Evolutionary conservation across 306 rosid species (phyloP).

Genomic region (Pyrus communis): DNA sequence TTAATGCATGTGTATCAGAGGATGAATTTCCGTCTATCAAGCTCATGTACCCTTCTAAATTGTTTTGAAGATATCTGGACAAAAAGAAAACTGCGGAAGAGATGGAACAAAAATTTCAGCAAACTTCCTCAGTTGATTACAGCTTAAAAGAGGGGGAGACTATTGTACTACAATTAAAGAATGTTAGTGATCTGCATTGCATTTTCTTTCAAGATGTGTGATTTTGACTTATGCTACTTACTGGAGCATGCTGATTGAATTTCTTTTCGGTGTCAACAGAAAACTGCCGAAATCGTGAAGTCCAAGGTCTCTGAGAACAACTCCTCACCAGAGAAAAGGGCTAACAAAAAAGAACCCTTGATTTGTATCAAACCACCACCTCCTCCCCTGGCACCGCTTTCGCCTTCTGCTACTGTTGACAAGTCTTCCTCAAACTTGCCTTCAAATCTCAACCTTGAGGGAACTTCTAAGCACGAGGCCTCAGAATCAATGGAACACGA

Average conservation of each 20-base stretch:
- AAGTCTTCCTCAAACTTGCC: slow-evolving; percentile 33
- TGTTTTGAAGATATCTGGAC: slow-evolving; percentile 58
- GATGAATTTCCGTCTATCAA: neutral
- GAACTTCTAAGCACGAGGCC: slow-evolving; percentile 26
- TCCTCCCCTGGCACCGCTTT: slow-evolving; percentile 70
- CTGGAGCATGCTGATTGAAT: neutral
- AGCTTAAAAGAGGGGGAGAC: slow-evolving; percentile 97
- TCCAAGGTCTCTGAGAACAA: slow-evolving; percentile 54
- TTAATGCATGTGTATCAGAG: neutral
- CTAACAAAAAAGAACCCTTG: slow-evolving; percentile 39
- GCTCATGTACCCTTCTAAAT: slow-evolving; percentile 13
- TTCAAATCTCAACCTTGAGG: slow-evolving; percentile 43
- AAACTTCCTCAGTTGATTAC: slow-evolving; percentile 72
- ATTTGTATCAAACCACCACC: slow-evolving; percentile 66
- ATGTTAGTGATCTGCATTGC: slow-evolving; percentile 34
- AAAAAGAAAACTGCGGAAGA: slow-evolving; percentile 96
- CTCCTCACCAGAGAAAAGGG: slow-evolving; percentile 46
- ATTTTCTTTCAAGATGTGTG: slow-evolving; percentile 7
- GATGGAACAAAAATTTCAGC: slow-evolving; percentile 92
- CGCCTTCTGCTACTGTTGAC: slow-evolving; percentile 35
- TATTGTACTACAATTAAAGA: slow-evolving; percentile 74
- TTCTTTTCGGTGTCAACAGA: slow-evolving; percentile 39
- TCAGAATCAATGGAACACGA: slow-evolving; percentile 26
- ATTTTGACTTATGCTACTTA: neutral
- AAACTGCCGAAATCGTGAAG: slow-evolving; percentile 41